Conservation (phyloP, 108 stramenopile genomes). For the Nitzschia palea region DNA sequence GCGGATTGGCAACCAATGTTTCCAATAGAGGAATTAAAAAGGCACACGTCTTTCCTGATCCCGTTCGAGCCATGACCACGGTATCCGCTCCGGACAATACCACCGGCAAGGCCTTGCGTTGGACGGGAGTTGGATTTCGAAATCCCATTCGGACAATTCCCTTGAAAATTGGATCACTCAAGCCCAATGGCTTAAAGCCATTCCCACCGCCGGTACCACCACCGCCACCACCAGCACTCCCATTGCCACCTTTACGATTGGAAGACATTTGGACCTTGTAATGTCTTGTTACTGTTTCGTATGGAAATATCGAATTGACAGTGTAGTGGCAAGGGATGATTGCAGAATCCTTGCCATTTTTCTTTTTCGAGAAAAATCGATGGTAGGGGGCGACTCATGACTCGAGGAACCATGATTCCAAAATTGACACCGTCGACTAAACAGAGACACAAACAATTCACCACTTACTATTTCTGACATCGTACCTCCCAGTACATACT, state of each 20-base stretch:
- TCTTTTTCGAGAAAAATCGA: slow-evolving; percentile 4
- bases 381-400: slow-evolving; percentile 11
- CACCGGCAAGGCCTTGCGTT: slow-evolving; percentile 93
- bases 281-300: no score
- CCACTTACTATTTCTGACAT: slow-evolving; percentile 11
- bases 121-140: slow-evolving; percentile 96
- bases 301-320: no score
- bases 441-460: no score
- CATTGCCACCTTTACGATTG: neutral
- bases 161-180: slow-evolving; percentile 66
- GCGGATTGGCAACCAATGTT: slow-evolving; percentile 44
- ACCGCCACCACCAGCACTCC: slow-evolving; percentile 8
- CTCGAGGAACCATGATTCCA: no score
- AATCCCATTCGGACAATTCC: slow-evolving; percentile 95
- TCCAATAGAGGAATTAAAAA: slow-evolving; percentile 95
- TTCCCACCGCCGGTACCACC: slow-evolving; percentile 41
- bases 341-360: neutral
- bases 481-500: neutral
- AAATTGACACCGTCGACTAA: no score
- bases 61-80: slow-evolving; percentile 96
- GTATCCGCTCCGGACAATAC: slow-evolving; percentile 89
- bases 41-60: slow-evolving; percentile 94
- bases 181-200: slow-evolving; percentile 82
- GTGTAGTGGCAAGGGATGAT: neutral
- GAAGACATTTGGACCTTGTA: neutral